phyloP scores from a whole-genome alignment of 2,329 filamentous ascomycete species.

The Dactylellina haptotyla region DNA sequence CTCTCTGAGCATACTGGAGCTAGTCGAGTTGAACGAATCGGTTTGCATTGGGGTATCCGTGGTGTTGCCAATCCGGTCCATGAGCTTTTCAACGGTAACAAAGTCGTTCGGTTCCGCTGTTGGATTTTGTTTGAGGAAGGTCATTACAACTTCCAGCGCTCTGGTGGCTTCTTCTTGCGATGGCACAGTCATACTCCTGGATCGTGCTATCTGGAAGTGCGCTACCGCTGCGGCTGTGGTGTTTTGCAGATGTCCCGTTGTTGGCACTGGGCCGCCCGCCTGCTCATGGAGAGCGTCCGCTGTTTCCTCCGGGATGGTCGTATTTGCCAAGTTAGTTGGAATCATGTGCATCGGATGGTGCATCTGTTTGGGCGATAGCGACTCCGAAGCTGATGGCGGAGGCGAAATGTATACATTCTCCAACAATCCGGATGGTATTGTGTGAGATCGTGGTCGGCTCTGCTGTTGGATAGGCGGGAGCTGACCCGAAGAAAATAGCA shows the following conservation, averaged over 20 bases:
- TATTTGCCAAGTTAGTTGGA: constrained; percentile 50
- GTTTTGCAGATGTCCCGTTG: not conserved
- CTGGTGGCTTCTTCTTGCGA: constrained; percentile 86
- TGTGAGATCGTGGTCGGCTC: constrained; percentile 50
- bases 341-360: constrained; percentile 48
- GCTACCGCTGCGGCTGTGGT: constrained; percentile 21
- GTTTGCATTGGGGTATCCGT: constrained; percentile 64
- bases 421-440: constrained; percentile 48
- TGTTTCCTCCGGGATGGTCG: constrained; percentile 51
- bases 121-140: constrained; percentile 79
- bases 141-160: constrained; percentile 82
- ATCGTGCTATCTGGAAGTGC: constrained; percentile 53
- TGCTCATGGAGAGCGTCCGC: constrained; percentile 42
- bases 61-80: constrained; percentile 66
- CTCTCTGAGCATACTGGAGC: constrained; percentile 47
- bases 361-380: constrained; percentile 55
- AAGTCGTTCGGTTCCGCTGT: constrained; percentile 80
- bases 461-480: constrained; percentile 47
- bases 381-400: constrained; percentile 53
- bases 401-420: constrained; percentile 53
- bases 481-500: constrained; percentile 49
- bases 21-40: constrained; percentile 37
- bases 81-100: constrained; percentile 79
- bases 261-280: not conserved
- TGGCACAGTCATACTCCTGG: constrained; percentile 62